Conservation (phyloP, 75 land plant species). For the Sequoia sempervirens region DNA sequence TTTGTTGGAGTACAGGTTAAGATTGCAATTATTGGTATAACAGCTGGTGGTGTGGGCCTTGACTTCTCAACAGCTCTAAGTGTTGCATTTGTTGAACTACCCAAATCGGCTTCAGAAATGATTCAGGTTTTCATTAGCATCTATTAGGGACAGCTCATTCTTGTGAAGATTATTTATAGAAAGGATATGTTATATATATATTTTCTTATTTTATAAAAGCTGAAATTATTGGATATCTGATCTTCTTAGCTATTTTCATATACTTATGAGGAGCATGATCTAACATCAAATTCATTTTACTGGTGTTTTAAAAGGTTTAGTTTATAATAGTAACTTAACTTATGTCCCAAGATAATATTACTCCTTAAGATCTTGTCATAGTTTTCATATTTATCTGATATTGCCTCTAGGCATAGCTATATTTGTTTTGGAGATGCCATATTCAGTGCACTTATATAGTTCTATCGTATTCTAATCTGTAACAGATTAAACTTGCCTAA, state of each 20-base stretch:
- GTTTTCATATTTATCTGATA: neutral
- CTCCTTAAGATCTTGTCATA: neutral
- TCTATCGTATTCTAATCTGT: no score
- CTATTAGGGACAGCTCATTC: neutral
- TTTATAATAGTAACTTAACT: neutral
- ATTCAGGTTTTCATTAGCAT: constrained; percentile 54
- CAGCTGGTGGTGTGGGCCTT: constrained; percentile 87
- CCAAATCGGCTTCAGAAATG: constrained; percentile 69
- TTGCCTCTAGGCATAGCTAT: neutral
- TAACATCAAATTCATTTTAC: neutral
- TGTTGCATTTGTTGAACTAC: constrained; percentile 85
- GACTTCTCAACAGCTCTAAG: constrained; percentile 81
- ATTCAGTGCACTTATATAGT: no score
- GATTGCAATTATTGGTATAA: constrained; percentile 83
- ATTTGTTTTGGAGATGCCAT: no score
- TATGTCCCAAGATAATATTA: neutral
- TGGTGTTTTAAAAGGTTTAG: neutral
- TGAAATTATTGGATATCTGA: neutral
- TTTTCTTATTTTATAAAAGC: neutral
- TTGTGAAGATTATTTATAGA: neutral
- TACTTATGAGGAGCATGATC: neutral
- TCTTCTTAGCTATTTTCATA: neutral
- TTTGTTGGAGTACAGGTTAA: constrained; percentile 46
- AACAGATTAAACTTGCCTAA: no score
- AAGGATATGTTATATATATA: neutral